Evolutionary conservation across 2,329 filamentous ascomycete species (phyloP).

Genomic region (Ciborinia camelliae): DNA sequence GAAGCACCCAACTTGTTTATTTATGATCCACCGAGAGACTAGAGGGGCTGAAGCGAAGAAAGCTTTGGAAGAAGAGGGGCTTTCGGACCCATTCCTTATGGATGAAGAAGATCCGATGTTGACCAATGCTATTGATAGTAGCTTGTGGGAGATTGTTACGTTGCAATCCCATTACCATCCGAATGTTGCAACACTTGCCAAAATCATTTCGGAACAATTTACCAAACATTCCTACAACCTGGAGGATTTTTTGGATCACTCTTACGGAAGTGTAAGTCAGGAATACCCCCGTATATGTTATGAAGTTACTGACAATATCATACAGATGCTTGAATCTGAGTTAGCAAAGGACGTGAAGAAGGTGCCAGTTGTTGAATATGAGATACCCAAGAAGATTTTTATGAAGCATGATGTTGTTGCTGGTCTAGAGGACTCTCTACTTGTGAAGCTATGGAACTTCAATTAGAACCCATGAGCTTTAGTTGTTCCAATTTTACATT

Average conservation of each 20-base stretch:
- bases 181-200: slow-evolving; percentile 89
- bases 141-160: slow-evolving; percentile 90
- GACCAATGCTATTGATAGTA: slow-evolving; percentile 85
- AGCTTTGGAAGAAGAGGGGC: slow-evolving; percentile 56
- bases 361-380: slow-evolving; percentile 83
- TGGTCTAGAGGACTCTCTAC: slow-evolving; percentile 50
- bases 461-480: slow-evolving; percentile 19
- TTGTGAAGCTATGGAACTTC: slow-evolving; percentile 63
- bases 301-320: slow-evolving; percentile 37
- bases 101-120: slow-evolving; percentile 77
- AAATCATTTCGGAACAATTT: slow-evolving; percentile 94
- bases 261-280: slow-evolving; percentile 72
- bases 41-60: slow-evolving; percentile 56
- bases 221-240: slow-evolving; percentile 92
- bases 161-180: slow-evolving; percentile 93
- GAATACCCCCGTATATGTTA: background rate
- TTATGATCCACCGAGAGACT: slow-evolving; percentile 85
- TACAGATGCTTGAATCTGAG: slow-evolving; percentile 77
- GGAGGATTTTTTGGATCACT: slow-evolving; percentile 97
- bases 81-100: slow-evolving; percentile 71
- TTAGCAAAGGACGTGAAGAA: slow-evolving; percentile 81
- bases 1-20: slow-evolving; percentile 84
- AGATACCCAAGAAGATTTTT: slow-evolving; percentile 62
- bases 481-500: slow-evolving; percentile 1
- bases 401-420: slow-evolving; percentile 46